These are phyloP conservation scores for Oxytropis ochrocephala DNA, from an alignment of 306 rosid genomes.

Conservation along the genomic window DNA sequence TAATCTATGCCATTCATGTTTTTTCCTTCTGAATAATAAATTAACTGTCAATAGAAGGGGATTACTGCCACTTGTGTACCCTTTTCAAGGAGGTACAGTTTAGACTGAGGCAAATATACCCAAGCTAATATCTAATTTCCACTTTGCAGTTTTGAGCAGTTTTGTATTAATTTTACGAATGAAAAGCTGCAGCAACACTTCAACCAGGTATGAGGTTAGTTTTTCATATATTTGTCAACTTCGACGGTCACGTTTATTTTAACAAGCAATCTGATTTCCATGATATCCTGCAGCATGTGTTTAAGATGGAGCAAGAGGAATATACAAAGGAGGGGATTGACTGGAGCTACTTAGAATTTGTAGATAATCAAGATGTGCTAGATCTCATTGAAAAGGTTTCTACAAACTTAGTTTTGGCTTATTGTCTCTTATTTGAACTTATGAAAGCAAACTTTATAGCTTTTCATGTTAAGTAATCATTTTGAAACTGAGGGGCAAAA, in stretches of 20 bases:
- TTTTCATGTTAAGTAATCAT: not conserved
- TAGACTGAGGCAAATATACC: not conserved
- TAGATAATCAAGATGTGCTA: constrained; percentile 83
- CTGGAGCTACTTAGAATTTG: constrained; percentile 89
- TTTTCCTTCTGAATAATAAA: not conserved
- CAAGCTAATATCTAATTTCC: constrained; percentile 23
- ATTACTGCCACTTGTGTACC: not conserved
- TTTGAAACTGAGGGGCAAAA: constrained; percentile 5
- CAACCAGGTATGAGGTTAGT: constrained; percentile 99
- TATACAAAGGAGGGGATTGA: constrained; percentile 72
- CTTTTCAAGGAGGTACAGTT: not conserved
- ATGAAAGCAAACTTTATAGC: not conserved
- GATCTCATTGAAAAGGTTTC: constrained; percentile 94
- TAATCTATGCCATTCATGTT: not conserved
- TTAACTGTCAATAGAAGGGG: not conserved
- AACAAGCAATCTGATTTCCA: constrained; percentile 32
- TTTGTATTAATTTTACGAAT: constrained; percentile 81
- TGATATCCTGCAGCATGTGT: constrained; percentile 71
- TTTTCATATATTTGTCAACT: constrained; percentile 42
- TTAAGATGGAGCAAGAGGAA: constrained; percentile 93
- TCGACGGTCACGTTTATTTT: constrained; percentile 24
- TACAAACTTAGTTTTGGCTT: constrained; percentile 9
- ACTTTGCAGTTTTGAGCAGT: constrained; percentile 84
- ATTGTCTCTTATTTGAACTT: not conserved
- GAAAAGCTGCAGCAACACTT: constrained; percentile 98